phyloP scores from a whole-genome alignment of 805 yeast species.

The Candida rishiriensis region DNA sequence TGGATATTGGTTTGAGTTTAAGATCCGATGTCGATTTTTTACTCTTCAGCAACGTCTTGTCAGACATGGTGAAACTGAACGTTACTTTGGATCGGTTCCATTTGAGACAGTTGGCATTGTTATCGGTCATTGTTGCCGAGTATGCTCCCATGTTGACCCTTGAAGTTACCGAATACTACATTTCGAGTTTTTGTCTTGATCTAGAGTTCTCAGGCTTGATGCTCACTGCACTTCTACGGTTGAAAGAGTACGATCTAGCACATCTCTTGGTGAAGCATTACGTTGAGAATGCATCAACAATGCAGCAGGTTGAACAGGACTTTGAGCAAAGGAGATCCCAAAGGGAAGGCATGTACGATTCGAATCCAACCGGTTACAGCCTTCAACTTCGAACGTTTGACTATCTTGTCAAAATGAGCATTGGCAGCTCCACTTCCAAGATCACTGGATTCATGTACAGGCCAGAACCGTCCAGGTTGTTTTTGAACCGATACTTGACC shows the following conservation, averaged over 20 bases:
- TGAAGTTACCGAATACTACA: not conserved
- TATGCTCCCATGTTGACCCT: not conserved
- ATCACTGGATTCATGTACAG: not conserved
- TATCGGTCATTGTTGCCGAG: not conserved
- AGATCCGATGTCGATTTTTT: not conserved
- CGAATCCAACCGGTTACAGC: not conserved
- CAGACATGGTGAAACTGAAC: not conserved
- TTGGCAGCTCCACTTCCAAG: not conserved
- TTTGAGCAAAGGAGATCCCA: not conserved
- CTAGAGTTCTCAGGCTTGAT: not conserved
- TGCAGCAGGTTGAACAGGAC: not conserved
- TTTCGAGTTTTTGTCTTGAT: not conserved
- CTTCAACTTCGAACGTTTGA: not conserved
- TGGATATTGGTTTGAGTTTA: not conserved
- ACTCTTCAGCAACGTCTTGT: not conserved
- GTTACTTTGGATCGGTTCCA: not conserved
- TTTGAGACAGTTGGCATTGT: not conserved
- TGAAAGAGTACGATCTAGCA: not conserved
- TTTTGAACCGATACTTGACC: not conserved
- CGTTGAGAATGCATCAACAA: not conserved
- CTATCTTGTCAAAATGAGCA: not conserved
- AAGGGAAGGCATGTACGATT: slow-evolving; percentile 1
- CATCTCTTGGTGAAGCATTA: not conserved
- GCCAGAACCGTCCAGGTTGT: not conserved
- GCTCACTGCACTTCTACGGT: not conserved